Base-by-base conservation (phyloP, 1,139 yeast species). In the Hyphopichia buzzinii region DNA sequence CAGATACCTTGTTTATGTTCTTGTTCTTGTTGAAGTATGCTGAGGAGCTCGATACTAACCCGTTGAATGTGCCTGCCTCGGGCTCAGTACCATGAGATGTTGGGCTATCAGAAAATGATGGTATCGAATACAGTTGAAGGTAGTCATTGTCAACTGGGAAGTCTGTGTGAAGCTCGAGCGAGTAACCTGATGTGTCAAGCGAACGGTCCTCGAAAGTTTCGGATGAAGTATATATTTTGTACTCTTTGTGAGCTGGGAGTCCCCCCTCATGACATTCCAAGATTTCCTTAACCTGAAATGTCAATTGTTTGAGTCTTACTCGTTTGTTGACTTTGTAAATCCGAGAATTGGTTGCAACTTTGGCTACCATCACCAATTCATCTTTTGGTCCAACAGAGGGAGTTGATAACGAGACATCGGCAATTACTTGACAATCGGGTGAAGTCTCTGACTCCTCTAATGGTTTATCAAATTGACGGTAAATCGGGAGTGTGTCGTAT, bases 341-440 rank as follows among this genome's bases (percentile, higher is more conserved):
- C 19, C 57, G 44, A 4, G 68, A 48, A 39, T 70, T 72, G 26
- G 73, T 59, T 50, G 57, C 52, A 1, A 74, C 51, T 33, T 64
- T 67, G 28, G 71, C 59, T 33, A 56, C 54, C 3, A 79, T 41
- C 4, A 57, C 52, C 3, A 80, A 47, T 4, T 58, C 59, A 46
- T 77, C 83, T 19, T 54, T 51, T 0, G 81, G 81, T 1, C 82
- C 81, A 10, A 76, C 60, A n/a, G 78, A 65, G 3, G 72, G 57
- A 3, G 60, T 59, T 0, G 79, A 75, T 19, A 76, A 43, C 3
- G 67, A 54, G 29, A 72, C 53, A 26, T 75, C 77, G 6, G 66
- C 58, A 31, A 71, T 47, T 4, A 72, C 61, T 41, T 68, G 70
- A 15, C 64, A 61, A 44, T 75, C 79, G 11, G 54, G 47, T 1